Evolutionary conservation across 106 monocot species (phyloP).

Genomic region (Dioscorea zingiberensis): DNA sequence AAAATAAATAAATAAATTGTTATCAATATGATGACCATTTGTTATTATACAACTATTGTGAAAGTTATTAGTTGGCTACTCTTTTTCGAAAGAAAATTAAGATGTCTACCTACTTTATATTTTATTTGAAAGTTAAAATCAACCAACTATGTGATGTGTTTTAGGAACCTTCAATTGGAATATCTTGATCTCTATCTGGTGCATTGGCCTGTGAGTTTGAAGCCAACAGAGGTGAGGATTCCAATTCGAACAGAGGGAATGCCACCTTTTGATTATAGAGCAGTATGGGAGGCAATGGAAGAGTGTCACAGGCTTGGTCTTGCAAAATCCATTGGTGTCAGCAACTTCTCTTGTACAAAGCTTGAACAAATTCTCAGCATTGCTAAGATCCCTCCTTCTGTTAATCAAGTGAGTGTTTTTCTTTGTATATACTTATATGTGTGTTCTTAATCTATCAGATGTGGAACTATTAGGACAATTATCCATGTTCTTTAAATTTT

Average conservation of each 20-base stretch:
- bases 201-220: constrained; percentile 47
- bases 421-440: not conserved
- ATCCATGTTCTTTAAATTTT: no score
- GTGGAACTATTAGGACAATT: no score
- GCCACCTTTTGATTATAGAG: constrained; percentile 11
- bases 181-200: constrained; percentile 57
- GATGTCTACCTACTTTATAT: no score
- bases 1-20: no score
- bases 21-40: no score
- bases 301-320: constrained; percentile 22
- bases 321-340: constrained; percentile 28
- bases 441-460: no score
- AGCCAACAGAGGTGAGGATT: not conserved
- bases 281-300: constrained; percentile 21
- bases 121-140: no score
- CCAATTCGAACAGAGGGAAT: not conserved
- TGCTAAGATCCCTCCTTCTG: constrained; percentile 19
- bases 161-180: constrained; percentile 39
- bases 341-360: constrained; percentile 33
- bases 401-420: constrained; percentile 20
- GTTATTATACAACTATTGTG: no score
- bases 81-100: no score
- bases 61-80: no score
- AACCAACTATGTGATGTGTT: no score
- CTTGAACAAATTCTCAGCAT: constrained; percentile 1